Conservation (phyloP, 169 alveolate genomes). For the Cryptosporidium viatorum region DNA sequence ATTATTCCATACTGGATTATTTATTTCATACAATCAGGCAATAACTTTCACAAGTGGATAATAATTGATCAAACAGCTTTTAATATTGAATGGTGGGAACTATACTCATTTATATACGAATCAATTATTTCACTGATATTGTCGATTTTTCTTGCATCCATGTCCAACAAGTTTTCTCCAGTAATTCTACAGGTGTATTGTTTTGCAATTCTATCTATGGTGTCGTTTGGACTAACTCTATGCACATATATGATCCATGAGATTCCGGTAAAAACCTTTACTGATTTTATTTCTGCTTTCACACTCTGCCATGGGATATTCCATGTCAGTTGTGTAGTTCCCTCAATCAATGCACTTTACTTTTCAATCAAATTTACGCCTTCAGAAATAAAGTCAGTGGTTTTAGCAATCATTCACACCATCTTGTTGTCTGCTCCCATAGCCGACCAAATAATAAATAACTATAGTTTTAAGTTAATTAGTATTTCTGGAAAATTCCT, state of each 20-base stretch:
- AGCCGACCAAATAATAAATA: constrained; percentile 15
- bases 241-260: constrained; percentile 40
- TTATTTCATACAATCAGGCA: constrained; percentile 34
- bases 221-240: constrained; percentile 54
- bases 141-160: background rate
- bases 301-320: constrained; percentile 66
- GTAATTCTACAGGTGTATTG: constrained; percentile 51
- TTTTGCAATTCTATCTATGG: constrained; percentile 38
- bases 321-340: constrained; percentile 27
- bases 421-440: constrained; percentile 40
- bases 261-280: constrained; percentile 62
- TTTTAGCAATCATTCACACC: constrained; percentile 11
- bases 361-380: constrained; percentile 9
- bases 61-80: background rate
- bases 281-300: constrained; percentile 49
- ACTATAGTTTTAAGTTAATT: background rate
- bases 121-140: background rate
- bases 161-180: constrained; percentile 13
- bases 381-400: constrained; percentile 1
- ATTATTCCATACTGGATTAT: constrained; percentile 62
- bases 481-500: constrained; percentile 8
- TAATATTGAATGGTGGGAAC: constrained; percentile 48
- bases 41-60: constrained; percentile 61
- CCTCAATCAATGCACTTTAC: constrained; percentile 19
- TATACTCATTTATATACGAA: constrained; percentile 20